These are phyloP conservation scores for Sungouiozyma intestinalis DNA, from an alignment of 805 yeast genomes.

Conservation along the genomic window DNA sequence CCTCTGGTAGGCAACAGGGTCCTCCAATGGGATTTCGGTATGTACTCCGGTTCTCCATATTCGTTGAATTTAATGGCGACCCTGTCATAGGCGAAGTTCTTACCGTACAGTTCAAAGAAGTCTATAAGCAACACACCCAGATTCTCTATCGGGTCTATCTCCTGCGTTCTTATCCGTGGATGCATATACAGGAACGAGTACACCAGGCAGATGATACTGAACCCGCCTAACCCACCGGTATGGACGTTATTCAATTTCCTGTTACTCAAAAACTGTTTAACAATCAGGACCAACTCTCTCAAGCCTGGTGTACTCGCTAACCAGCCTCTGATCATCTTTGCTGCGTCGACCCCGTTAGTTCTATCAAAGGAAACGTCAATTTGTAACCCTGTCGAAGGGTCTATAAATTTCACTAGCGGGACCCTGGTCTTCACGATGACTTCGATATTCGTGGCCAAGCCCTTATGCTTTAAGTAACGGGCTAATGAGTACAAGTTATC, in stretches of 20 bases:
- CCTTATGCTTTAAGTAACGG: slow-evolving; percentile 48
- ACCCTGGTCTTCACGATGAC: slow-evolving; percentile 87
- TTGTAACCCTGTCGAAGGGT: slow-evolving; percentile 55
- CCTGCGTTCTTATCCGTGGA: slow-evolving; percentile 60
- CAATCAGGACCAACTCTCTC: slow-evolving; percentile 68
- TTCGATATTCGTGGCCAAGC: slow-evolving; percentile 62
- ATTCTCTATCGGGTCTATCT: slow-evolving; percentile 60
- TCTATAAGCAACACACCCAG: slow-evolving; percentile 82
- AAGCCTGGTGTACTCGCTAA: slow-evolving; percentile 60
- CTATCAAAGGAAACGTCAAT: slow-evolving; percentile 89
- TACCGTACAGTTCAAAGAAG: slow-evolving; percentile 87
- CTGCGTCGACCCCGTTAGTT: slow-evolving; percentile 73
- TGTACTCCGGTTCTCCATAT: slow-evolving; percentile 47
- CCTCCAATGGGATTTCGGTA: slow-evolving; percentile 47
- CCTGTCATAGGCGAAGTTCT: slow-evolving; percentile 74
- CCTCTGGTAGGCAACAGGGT: slow-evolving; percentile 32
- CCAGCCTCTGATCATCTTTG: slow-evolving; percentile 70
- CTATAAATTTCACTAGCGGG: slow-evolving; percentile 87
- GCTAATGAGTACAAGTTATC: slow-evolving; percentile 63
- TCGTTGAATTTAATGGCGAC: slow-evolving; percentile 52
- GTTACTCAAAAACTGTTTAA: slow-evolving; percentile 76
- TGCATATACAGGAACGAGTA: slow-evolving; percentile 72
- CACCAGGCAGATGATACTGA: slow-evolving; percentile 79
- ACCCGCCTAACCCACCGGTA: slow-evolving; percentile 92
- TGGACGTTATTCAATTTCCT: slow-evolving; percentile 78